These are phyloP conservation scores for Gentiana macrophylla DNA, from an alignment of 257 asterid genomes.

Conservation along the genomic window DNA sequence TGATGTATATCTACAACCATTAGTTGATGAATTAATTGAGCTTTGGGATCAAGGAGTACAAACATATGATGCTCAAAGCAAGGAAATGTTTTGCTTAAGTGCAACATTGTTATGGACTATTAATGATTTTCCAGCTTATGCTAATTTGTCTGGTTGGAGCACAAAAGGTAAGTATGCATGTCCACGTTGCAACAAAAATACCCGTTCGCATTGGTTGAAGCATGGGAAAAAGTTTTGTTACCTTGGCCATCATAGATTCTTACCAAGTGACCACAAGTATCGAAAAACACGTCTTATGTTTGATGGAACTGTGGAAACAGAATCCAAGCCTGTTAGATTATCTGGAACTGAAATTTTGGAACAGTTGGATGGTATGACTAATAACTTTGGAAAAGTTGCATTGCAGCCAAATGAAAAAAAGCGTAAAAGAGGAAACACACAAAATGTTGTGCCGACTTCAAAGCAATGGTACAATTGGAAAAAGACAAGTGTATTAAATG, in stretches of 20 bases:
- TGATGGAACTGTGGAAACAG: background rate
- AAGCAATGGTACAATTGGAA: background rate
- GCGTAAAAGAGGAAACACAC: background rate
- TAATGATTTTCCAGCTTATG: conserved; percentile 1
- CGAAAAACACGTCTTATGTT: background rate
- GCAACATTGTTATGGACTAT: background rate
- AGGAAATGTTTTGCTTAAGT: background rate
- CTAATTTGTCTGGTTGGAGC: conserved; percentile 1
- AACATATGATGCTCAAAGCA: background rate
- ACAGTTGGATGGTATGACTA: background rate
- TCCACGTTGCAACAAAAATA: background rate
- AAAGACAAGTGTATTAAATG: too few species aligned
- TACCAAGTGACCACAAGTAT: background rate
- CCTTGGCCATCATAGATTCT: background rate
- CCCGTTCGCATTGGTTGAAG: background rate
- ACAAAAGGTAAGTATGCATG: conserved; percentile 2
- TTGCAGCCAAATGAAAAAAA: background rate
- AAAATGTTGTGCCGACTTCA: background rate
- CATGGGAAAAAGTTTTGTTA: background rate
- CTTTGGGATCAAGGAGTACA: background rate
- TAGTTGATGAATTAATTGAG: background rate
- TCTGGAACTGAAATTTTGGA: background rate
- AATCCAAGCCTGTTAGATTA: background rate
- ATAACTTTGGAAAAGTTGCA: background rate
- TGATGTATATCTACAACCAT: background rate